These are phyloP conservation scores for Smittium culicis DNA, from an alignment of 371 early-diverging fungal genomes.

Conservation along the genomic window DNA sequence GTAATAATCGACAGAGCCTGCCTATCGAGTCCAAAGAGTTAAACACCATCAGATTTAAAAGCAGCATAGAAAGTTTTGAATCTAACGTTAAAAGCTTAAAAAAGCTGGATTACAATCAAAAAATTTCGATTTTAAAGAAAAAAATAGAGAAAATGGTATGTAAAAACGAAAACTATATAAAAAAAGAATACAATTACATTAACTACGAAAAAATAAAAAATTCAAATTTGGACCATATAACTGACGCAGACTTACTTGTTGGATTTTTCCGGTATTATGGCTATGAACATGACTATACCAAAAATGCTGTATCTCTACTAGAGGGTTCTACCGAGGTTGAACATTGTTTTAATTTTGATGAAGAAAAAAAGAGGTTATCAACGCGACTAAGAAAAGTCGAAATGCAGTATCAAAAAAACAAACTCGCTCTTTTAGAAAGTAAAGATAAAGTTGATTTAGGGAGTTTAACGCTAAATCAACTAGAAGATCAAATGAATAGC, in stretches of 20 bases:
- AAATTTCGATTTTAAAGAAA: not conserved
- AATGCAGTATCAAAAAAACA: not conserved
- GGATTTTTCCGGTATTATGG: conserved; percentile 10
- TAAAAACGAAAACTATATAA: not conserved
- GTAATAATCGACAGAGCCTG: not conserved
- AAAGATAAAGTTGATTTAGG: too few species aligned
- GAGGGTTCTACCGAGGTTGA: not conserved
- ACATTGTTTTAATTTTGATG: not conserved
- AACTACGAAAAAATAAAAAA: not conserved
- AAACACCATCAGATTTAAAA: not conserved
- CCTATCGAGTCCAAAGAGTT: not conserved
- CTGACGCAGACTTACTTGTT: not conserved
- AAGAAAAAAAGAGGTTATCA: not conserved
- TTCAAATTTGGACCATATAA: not conserved
- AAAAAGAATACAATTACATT: not conserved
- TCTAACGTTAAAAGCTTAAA: not conserved
- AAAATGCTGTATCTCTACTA: not conserved
- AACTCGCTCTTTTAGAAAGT: not conserved
- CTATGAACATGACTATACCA: conserved; percentile 2
- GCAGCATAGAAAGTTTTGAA: not conserved
- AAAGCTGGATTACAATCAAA: not conserved
- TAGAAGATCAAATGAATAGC: not conserved
- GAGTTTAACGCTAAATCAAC: not conserved
- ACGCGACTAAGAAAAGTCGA: not conserved
- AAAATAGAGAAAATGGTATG: not conserved